Evolutionary conservation across 176 grass and related monocot genomes (phyloP).

Genomic region (Ananas comosus): DNA sequence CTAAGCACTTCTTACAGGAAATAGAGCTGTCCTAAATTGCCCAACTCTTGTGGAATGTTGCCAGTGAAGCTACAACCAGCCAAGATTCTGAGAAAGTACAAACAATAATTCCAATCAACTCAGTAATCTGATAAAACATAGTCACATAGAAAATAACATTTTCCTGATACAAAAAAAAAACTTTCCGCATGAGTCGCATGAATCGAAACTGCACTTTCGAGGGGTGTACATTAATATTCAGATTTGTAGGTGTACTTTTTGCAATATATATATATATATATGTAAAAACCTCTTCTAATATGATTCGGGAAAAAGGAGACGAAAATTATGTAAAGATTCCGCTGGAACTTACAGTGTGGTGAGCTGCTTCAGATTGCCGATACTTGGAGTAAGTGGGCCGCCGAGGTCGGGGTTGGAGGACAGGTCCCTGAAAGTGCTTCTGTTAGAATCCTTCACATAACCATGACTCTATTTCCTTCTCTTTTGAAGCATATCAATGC

Average conservation of each 20-base stretch:
- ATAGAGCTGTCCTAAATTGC: slow-evolving; percentile 45
- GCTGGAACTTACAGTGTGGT: slow-evolving; percentile 50
- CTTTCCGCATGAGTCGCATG: too few relatives aligned
- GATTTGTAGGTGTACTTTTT: too few relatives aligned
- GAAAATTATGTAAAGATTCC: slow-evolving; percentile 9
- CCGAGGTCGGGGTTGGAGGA: slow-evolving; percentile 49
- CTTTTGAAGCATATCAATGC: neutral
- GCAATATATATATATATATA: too few relatives aligned
- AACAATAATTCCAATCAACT: neutral
- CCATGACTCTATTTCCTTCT: neutral
- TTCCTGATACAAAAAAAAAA: too few relatives aligned
- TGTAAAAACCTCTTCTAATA: neutral
- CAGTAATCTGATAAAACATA: slow-evolving; percentile 8
- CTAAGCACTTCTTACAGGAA: slow-evolving; percentile 58
- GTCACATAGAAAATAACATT: too few relatives aligned
- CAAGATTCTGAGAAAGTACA: slow-evolving; percentile 52
- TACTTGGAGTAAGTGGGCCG: slow-evolving; percentile 48
- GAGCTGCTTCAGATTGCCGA: slow-evolving; percentile 74
- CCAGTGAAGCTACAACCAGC: slow-evolving; percentile 69
- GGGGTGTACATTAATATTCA: too few relatives aligned
- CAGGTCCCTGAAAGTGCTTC: slow-evolving; percentile 59
- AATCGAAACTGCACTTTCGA: too few relatives aligned
- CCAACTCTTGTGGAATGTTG: slow-evolving; percentile 47
- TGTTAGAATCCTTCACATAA: slow-evolving; percentile 15
- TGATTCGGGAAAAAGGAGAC: neutral